Percentiles rank a stretch among this genome's conserved stretches.
These are phyloP conservation scores for Paralagenidium karlingii DNA, from an alignment of 352 stramenopile species.

Conservation along the genomic window DNA sequence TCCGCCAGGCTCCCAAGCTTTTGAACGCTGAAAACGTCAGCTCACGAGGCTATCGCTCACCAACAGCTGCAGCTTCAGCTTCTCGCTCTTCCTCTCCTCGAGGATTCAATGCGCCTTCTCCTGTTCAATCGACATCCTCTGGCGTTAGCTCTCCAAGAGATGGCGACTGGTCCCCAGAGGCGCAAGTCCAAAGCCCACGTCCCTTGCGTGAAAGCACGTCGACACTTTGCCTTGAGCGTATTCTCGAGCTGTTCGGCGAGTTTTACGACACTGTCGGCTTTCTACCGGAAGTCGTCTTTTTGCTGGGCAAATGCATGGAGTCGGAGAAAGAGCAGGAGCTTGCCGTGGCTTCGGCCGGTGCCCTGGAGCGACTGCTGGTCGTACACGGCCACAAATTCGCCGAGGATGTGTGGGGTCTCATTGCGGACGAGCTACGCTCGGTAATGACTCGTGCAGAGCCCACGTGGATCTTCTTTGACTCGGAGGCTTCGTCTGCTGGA, in stretches of 20 bases:
- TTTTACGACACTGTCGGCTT: slow-evolving; percentile 75
- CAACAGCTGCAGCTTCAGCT: not conserved
- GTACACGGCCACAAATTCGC: slow-evolving; percentile 69
- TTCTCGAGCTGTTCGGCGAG: slow-evolving; percentile 61
- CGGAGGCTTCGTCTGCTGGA: not conserved
- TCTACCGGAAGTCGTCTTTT: slow-evolving; percentile 59
- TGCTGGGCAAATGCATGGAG: slow-evolving; percentile 70
- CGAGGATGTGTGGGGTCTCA: slow-evolving; percentile 67
- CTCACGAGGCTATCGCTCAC: slow-evolving; percentile 1
- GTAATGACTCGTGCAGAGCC: slow-evolving; percentile 60
- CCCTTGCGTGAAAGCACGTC: slow-evolving; percentile 27
- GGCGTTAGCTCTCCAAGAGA: too few relatives aligned
- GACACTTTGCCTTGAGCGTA: slow-evolving; percentile 45
- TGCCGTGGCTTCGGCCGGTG: slow-evolving; percentile 32
- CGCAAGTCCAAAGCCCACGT: not conserved
- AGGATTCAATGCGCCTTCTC: too few relatives aligned
- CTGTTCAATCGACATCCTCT: too few relatives aligned
- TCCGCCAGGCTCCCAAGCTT: slow-evolving; percentile 24
- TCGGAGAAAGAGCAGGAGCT: slow-evolving; percentile 57
- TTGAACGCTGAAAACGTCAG: not conserved
- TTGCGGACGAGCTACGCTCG: slow-evolving; percentile 64
- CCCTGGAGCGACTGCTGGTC: slow-evolving; percentile 57
- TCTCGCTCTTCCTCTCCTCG: not conserved
- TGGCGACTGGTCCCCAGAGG: too few relatives aligned
- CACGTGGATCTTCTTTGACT: slow-evolving; percentile 55